These are phyloP conservation scores for Lepidium campestre DNA, from an alignment of 441 rosid species.

Conservation along the genomic window DNA sequence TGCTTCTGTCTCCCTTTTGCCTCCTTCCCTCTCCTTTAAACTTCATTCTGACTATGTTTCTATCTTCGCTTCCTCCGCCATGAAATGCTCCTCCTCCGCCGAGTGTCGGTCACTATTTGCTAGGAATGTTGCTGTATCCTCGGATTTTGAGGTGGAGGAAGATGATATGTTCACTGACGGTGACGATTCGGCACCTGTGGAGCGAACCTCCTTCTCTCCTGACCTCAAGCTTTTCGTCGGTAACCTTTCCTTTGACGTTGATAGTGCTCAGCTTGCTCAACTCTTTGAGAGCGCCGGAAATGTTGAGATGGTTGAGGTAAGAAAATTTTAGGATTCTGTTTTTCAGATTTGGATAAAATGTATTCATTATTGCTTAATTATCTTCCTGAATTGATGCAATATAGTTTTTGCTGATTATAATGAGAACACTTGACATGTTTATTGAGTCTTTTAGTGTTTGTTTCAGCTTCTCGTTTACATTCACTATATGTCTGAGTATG, in stretches of 20 bases:
- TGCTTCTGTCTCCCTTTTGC: constrained; percentile 30
- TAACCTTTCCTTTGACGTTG: constrained; percentile 81
- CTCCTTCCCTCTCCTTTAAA: constrained; percentile 37
- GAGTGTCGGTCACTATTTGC: constrained; percentile 36
- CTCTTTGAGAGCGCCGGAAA: constrained; percentile 75
- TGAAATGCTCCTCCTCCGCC: constrained; percentile 16
- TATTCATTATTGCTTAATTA: not conserved
- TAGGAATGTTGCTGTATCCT: constrained; percentile 54
- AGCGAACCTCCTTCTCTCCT: constrained; percentile 45
- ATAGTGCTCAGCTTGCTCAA: constrained; percentile 84
- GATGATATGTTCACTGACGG: constrained; percentile 47
- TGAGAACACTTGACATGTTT: too few species aligned
- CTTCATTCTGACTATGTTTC: constrained; percentile 28
- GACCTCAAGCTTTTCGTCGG: constrained; percentile 91
- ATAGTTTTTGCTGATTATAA: not conserved
- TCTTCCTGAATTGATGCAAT: not conserved
- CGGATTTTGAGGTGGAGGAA: constrained; percentile 67
- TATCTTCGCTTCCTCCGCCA: constrained; percentile 28
- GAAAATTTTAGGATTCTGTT: not conserved
- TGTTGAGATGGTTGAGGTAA: constrained; percentile 96
- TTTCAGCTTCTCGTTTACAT: not conserved
- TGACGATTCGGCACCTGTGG: constrained; percentile 30
- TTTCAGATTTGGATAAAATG: not conserved
- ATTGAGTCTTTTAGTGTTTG: too few species aligned
- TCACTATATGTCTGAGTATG: not conserved